A percentile compares a stretch with the other conserved stretches of the same genome.
Conservation (phyloP, 1,284 basidiomycete genomes). For the Boletus subluridellus region DNA sequence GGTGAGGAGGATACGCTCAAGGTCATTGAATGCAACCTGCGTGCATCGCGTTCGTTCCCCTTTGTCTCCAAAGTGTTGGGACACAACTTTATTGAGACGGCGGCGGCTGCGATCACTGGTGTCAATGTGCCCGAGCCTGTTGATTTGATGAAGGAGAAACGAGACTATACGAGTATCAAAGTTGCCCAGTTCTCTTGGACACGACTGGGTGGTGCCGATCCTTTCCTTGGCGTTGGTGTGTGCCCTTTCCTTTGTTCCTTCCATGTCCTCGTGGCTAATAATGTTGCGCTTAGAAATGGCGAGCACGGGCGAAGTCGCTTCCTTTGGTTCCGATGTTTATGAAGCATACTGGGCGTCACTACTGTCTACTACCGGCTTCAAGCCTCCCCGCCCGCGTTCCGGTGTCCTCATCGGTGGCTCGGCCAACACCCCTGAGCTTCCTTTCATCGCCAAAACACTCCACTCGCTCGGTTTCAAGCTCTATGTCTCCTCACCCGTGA, state of each 20-base stretch:
- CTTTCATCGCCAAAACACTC: slow-evolving; percentile 72
- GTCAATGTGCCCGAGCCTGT: slow-evolving; percentile 88
- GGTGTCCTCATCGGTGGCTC: slow-evolving; percentile 90
- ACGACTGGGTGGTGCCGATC: slow-evolving; percentile 89
- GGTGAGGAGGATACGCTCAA: slow-evolving; percentile 75
- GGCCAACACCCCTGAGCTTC: slow-evolving; percentile 77
- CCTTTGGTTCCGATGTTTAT: slow-evolving; percentile 90
- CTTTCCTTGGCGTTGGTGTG: slow-evolving; percentile 91
- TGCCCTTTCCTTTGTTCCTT: slow-evolving; percentile 13
- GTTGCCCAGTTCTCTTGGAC: slow-evolving; percentile 99
- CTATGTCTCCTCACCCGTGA: slow-evolving; percentile 77
- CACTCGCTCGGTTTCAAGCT: slow-evolving; percentile 86
- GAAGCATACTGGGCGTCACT: slow-evolving; percentile 97
- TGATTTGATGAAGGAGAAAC: slow-evolving; percentile 89
- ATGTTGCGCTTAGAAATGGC: slow-evolving; percentile 77
- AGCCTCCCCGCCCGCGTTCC: slow-evolving; percentile 74
- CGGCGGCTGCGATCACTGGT: slow-evolving; percentile 88
- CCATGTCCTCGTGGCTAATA: background rate
- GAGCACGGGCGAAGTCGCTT: slow-evolving; percentile 97
- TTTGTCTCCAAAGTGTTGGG: slow-evolving; percentile 99
- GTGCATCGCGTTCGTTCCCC: slow-evolving; percentile 97
- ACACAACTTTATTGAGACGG: slow-evolving; percentile 95
- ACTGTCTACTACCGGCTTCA: slow-evolving; percentile 89
- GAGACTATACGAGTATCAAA: slow-evolving; percentile 96
- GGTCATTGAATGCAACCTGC: slow-evolving; percentile 98